Percentiles rank a stretch among this genome's conserved stretches.
These are phyloP conservation scores for Tricholoma saponaceum DNA, from an alignment of 768 basidiomycete species.

Conservation along the genomic window DNA sequence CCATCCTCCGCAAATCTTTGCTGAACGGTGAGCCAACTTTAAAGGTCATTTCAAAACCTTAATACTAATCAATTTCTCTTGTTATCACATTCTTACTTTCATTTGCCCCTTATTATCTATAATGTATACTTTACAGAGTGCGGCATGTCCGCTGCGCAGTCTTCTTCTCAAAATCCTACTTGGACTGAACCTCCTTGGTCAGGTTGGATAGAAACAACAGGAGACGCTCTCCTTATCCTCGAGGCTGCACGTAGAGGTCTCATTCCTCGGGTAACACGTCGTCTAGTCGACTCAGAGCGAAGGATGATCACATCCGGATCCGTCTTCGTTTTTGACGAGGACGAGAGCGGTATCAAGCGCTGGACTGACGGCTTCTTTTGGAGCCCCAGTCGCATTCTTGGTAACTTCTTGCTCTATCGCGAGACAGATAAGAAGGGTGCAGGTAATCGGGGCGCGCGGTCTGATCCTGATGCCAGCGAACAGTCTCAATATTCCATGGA, in stretches of 20 bases:
- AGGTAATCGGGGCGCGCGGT: conserved; percentile 51
- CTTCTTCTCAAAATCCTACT: conserved; percentile 35
- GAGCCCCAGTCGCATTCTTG: conserved; percentile 89
- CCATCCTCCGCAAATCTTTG: conserved; percentile 57
- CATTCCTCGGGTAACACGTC: conserved; percentile 87
- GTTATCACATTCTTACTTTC: background rate
- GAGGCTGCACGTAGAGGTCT: conserved; percentile 89
- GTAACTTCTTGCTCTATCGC: conserved; percentile 93
- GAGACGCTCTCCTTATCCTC: conserved; percentile 94
- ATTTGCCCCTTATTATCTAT: background rate
- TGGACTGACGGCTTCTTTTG: conserved; percentile 99
- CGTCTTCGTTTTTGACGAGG: conserved; percentile 97
- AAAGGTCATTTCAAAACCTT: conserved; percentile 53
- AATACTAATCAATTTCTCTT: conserved; percentile 31
- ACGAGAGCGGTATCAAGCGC: conserved; percentile 94
- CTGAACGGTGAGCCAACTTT: conserved; percentile 73
- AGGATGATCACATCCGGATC: conserved; percentile 91
- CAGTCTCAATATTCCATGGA: conserved; percentile 24
- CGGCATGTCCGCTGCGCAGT: conserved; percentile 29
- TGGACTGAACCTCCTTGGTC: conserved; percentile 90
- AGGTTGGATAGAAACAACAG: conserved; percentile 93
- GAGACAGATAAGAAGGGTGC: conserved; percentile 84
- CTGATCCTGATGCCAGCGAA: conserved; percentile 34
- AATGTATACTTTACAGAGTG: background rate
- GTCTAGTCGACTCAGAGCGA: conserved; percentile 88